Evolutionary conservation across 2,329 filamentous ascomycete species (phyloP), one percentile per base, ranked within the genome.

Genomic region (Cercospora citrullina): DNA sequence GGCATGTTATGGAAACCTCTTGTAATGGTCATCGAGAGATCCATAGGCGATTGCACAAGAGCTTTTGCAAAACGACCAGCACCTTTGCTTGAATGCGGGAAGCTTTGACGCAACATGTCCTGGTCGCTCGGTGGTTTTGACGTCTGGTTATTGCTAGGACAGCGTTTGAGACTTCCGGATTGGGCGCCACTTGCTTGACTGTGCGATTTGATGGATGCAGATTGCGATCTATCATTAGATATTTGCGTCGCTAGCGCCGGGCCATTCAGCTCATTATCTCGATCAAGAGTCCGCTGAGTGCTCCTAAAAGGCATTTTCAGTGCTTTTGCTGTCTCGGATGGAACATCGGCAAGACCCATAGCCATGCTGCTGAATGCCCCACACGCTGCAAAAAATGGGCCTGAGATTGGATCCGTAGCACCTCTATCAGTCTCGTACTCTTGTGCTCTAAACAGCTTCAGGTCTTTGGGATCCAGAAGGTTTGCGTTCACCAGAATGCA

Each of bases 1-100:
- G 94, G 93, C 5, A 91, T 90, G 74, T 97, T 97, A 76, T 94
- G 90, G 77, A 97, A 96, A 0, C 94, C 94, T 77, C 90, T 91
- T 0, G 93, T 90, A 31, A 97, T 79, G 1, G 90, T 90, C 61
- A 97, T 81, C 26, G 91, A 92, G 73, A 97, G 91, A 78, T 96
- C 93, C 85, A 96, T 90, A 0, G 93, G 94, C 0, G 90, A 90
- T 75, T 91, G 91, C 68, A 94, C 73, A 18, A 76, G 76, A 21
- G 78, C 77, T 10, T 75, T 75, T 4, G 79, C 69, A 30, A 80
- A 79, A 28, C 75, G 75, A 6, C 73, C 70, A 9, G 79, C 73
- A 10, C 79, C 79, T 67, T 79, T 78, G 7, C 74, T 72, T 12
- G 78, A 79, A 33, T 69, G 76, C 33, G 70, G 68, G 39, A 68